Evolutionary conservation across 768 basidiomycete genomes (phyloP).

Genomic region (Cytidiella melzeri): DNA sequence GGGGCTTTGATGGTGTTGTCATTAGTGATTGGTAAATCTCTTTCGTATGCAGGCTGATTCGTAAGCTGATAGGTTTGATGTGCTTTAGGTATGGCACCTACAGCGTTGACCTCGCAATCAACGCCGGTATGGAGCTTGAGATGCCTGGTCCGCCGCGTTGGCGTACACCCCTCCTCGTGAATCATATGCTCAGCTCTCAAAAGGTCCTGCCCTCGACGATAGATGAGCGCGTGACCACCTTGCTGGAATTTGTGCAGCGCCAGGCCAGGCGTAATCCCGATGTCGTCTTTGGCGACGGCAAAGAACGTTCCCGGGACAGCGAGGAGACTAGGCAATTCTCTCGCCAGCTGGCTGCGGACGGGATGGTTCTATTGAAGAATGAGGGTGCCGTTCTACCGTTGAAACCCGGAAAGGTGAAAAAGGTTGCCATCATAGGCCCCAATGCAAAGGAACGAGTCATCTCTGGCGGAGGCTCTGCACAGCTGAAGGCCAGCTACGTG

Average conservation of each 20-base stretch:
- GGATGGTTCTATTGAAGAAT: slow-evolving; percentile 67
- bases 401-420: slow-evolving; percentile 29
- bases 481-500: slow-evolving; percentile 59
- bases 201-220: slow-evolving; percentile 44
- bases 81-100: slow-evolving; percentile 36
- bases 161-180: slow-evolving; percentile 31
- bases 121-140: slow-evolving; percentile 44
- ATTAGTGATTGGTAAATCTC: slow-evolving; percentile 49
- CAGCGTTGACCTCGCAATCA: slow-evolving; percentile 35
- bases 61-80: no score
- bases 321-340: slow-evolving; percentile 46
- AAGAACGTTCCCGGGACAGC: slow-evolving; percentile 49
- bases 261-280: slow-evolving; percentile 50
- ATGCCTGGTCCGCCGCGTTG: slow-evolving; percentile 40
- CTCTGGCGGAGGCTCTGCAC: slow-evolving; percentile 73
- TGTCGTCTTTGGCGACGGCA: slow-evolving; percentile 56
- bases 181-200: slow-evolving; percentile 38
- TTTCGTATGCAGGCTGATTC: no score
- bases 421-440: slow-evolving; percentile 61
- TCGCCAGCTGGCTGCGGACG: slow-evolving; percentile 50
- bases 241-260: slow-evolving; percentile 53
- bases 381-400: slow-evolving; percentile 45
- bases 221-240: slow-evolving; percentile 42
- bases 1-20: slow-evolving; percentile 41
- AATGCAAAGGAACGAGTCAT: slow-evolving; percentile 61